Conservation (phyloP, 768 basidiomycete genomes). For the Naganishia friedmannii region DNA sequence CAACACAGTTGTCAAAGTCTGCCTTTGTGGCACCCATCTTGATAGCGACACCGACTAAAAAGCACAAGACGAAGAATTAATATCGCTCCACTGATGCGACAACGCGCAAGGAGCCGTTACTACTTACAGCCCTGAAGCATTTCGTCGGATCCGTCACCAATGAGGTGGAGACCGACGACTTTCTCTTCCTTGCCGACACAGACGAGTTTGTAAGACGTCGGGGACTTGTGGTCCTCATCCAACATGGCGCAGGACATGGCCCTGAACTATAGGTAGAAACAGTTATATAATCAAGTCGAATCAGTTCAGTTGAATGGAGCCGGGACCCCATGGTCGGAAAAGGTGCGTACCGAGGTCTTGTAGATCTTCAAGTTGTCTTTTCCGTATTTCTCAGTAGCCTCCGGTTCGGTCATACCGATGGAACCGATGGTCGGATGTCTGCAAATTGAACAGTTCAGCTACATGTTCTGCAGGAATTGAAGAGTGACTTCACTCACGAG, state of each 20-base stretch:
- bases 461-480: not conserved
- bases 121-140: slow-evolving; percentile 80
- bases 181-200: slow-evolving; percentile 83
- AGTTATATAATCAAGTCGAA: slow-evolving; percentile 12
- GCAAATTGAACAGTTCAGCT: not conserved
- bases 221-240: slow-evolving; percentile 84
- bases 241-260: slow-evolving; percentile 91
- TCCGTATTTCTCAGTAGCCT: slow-evolving; percentile 84
- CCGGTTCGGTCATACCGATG: slow-evolving; percentile 87
- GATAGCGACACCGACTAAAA: slow-evolving; percentile 71
- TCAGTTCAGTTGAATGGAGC: not conserved
- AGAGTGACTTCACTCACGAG: slow-evolving; percentile 63
- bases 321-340: not conserved
- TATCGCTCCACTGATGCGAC: not conserved
- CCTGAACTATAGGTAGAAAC: slow-evolving; percentile 49
- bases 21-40: slow-evolving; percentile 72
- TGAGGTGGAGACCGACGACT: slow-evolving; percentile 91
- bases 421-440: slow-evolving; percentile 95
- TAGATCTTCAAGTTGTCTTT: slow-evolving; percentile 81
- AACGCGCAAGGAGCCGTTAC: not conserved
- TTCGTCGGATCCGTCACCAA: slow-evolving; percentile 90
- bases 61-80: not conserved
- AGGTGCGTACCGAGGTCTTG: slow-evolving; percentile 56
- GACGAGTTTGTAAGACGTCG: slow-evolving; percentile 88
- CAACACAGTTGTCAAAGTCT: slow-evolving; percentile 50